Base-by-base conservation (phyloP, 257 asterid genomes). In the Solanum chaucha region DNA sequence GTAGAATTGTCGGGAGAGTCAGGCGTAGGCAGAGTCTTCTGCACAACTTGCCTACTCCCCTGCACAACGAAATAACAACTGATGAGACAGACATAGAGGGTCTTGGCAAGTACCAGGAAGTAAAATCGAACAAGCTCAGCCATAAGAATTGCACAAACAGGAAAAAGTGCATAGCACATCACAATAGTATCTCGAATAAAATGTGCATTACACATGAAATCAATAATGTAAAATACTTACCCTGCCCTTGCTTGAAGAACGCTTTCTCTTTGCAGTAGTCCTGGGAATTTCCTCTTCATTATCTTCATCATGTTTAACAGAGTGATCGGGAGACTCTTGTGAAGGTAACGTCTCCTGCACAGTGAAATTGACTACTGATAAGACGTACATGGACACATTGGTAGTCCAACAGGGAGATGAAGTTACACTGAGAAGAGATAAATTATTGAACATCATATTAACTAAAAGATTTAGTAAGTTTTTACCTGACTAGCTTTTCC, bases 231-330 rank as follows among this genome's bases (percentile, higher is more conserved):
- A 17, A 55, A 6, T 61, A 65, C 90, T 26, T 90, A 95, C 99
- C 86, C 94, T 92, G 64, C 90, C 94, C 84, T 90, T 88, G 88
- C 92, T 95, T 22, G 92, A 90, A 83, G 94, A 83, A 67, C 89
- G 93, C 89, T 96, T 93, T 90, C 98, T 92, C 97, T 94, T 97
- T 89, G 91, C 38, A 88, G 88, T 90, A 85, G 22, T 87, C 89
- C 74, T 90, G 35, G 91, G 90, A 77, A 90, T 90, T 90, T 94
- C 96, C 89, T 93, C 98, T 86, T 46, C 83, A 86, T 81, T 88
- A 82, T 38, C 90, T 82, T 92, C 93, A 84, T 75, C 93, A 85
- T 75, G 90, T 87, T 92, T 91, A 70, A 90, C 67, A 86, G 95
- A 89, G 91, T 90, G 93, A 87, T 84, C 78, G 58, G 91, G 93